Base-by-base conservation (phyloP, 2,329 filamentous ascomycete genomes). In the Acrodontium crateriforme region DNA sequence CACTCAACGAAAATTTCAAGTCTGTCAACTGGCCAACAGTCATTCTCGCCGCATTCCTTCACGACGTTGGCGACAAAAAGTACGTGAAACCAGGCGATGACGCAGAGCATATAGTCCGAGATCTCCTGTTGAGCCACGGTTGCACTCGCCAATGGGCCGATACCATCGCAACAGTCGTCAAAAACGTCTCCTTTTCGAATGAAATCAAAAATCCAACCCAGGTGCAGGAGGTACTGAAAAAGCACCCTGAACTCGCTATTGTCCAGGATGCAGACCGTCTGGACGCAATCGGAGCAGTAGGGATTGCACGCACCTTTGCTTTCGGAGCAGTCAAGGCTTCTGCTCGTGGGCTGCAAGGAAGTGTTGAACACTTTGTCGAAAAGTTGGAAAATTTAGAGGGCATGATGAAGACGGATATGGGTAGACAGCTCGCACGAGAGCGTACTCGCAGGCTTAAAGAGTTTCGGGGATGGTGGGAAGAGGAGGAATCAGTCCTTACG, bases 181-280 rank as follows among this genome's bases (percentile, higher is more conserved):
- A 72, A 6, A 71, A 78, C 29, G 81, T 94, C 11, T 82, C 78
- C 37, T 93, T 82, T 59, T 75, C 71, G 3, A 66, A 68, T 39
- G 85, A 94, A 54, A 60, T 70, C 26, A 69, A 68, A 42, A 63
- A 84, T 45, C 75, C 77, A 1, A 41, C 50, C 16, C 55, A 58
- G 9, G 73, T 82, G 6, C 54, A 53, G n/a, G 53, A 58, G 2
- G 60, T 85, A n/a, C 60, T 91, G n/a, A 50, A 49, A 5, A 47
- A 56, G 16, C 62, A 79, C 49, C 81, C 81, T 1, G 82, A 89
- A 52, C 60, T 89, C 18, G 84, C 72, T 0, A 70, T 92, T 25
- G 83, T 94, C 17, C 85, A 94, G 56, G 87, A 94, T 53, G 85
- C 85, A 3, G 87, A 94, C 58, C 67, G 85, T 5, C 62, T 95